A percentile compares a stretch with the other conserved stretches of the same genome.
phyloP scores from a whole-genome alignment of 805 yeast genomes.

The Wickerhamomyces chaumierensis region DNA sequence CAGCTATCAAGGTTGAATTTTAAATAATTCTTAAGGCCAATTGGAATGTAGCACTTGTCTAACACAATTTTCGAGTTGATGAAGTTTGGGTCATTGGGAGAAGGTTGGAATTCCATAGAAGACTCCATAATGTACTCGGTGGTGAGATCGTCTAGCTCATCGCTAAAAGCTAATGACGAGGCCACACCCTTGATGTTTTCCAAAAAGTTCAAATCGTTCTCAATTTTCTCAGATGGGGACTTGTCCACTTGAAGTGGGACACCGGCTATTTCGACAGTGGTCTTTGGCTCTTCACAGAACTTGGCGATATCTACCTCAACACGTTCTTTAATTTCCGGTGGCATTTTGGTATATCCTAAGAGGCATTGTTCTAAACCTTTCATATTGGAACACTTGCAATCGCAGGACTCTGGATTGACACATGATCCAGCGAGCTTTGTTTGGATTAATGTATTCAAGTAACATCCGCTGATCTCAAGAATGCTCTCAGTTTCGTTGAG shows the following conservation, averaged over 20 bases:
- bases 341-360: slow-evolving; percentile 1
- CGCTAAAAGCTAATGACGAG: slow-evolving; percentile 3
- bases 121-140: slow-evolving; percentile 9
- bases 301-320: slow-evolving; percentile 5
- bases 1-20: slow-evolving; percentile 14
- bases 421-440: slow-evolving; percentile 3
- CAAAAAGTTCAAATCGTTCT: slow-evolving; percentile 5
- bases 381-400: slow-evolving; percentile 6
- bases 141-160: slow-evolving; percentile 8
- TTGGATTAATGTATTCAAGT: slow-evolving; percentile 1
- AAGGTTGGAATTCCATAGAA: not conserved
- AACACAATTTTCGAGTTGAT: slow-evolving; percentile 7
- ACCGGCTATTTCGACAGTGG: not conserved
- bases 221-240: slow-evolving; percentile 3
- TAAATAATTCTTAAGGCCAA: slow-evolving; percentile 9
- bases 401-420: slow-evolving; percentile 4
- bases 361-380: slow-evolving; percentile 5
- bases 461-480: slow-evolving; percentile 4
- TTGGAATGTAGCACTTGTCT: slow-evolving; percentile 13
- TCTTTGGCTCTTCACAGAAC: slow-evolving; percentile 1
- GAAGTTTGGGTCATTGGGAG: not conserved
- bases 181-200: slow-evolving; percentile 9
- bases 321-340: slow-evolving; percentile 4
- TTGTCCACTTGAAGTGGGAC: not conserved
- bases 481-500: not conserved